Evolutionary conservation across 768 basidiomycete genomes (phyloP), one percentile per base, ranked within the genome.

Genomic region (Termitomyces sp.): DNA sequence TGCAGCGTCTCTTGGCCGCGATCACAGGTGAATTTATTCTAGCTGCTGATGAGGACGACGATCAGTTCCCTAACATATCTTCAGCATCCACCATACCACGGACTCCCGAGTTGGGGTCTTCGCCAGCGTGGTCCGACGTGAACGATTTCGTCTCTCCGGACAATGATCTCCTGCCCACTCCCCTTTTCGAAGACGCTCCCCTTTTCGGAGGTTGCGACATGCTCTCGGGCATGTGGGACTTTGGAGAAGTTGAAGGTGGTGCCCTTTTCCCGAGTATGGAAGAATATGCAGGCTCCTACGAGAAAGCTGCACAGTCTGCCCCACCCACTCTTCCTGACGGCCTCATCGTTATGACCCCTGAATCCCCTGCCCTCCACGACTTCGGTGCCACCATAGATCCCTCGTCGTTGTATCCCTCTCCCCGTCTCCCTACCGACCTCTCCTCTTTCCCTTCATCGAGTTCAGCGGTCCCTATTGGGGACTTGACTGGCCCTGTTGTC

Each of bases 301-400:
- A 60, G 46, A 65, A 64, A 37, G 48, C 59, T 30, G 39, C 47
- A 21, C 54, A 52, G 12, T 19, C 21, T 27, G 46, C 27, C 8
- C 17, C 19, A 23, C 44, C 55, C 2, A 9, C n/a, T 1, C 48
- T 59, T 39, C 47, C 63, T 14, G 66, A 63, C 10, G 51, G 52
- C 5, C 61, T 84, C 58, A 79, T 79, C 62, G 70, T 65, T 5
- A 71, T 86, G 62, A 79, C 84, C 7, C 84, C 84, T 0, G 67
- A 64, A 30, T 79, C 81, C 6, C 84, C 83, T 0, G 59, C 73
- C 28, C 67, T 85, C 45, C 56, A 62, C 32, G 61, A 61, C 28
- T 64, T 66, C 41, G 50, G 17, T 27, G 75, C 84, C 57, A 59
- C 69, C 45, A 40, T 75, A 63, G 42, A 64, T 23, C 63, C 69